Base-by-base conservation (phyloP, 1,139 yeast species). In the Pichia kudriavzevii region DNA sequence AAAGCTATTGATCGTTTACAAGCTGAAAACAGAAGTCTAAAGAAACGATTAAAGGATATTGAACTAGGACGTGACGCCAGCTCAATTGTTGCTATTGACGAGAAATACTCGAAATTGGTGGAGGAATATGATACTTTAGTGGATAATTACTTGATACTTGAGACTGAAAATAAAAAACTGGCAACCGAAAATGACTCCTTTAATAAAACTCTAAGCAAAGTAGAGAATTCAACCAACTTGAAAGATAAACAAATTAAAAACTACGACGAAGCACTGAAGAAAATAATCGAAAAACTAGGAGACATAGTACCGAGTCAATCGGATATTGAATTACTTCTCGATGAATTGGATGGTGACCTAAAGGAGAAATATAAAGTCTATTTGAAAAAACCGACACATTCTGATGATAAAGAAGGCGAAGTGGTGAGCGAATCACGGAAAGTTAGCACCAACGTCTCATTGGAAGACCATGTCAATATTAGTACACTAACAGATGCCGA, bases 401-500 rank as follows among this genome's bases (percentile, higher is more conserved):
- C n/a, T n/a, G n/a, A n/a, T n/a, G n/a, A n/a, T n/a, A n/a, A n/a
- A n/a, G n/a, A n/a, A n/a, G n/a, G n/a, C n/a, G n/a, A n/a, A n/a
- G n/a, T n/a, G n/a, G n/a, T n/a, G n/a, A n/a, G n/a, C n/a, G n/a
- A n/a, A n/a, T n/a, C n/a, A n/a, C n/a, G n/a, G n/a, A n/a, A n/a
- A n/a, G n/a, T n/a, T n/a, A n/a, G n/a, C n/a, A n/a, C n/a, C n/a
- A n/a, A n/a, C n/a, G n/a, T n/a, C n/a, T n/a, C n/a, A n/a, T n/a
- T n/a, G n/a, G n/a, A n/a, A n/a, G n/a, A n/a, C n/a, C n/a, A n/a
- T n/a, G n/a, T n/a, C n/a, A n/a, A n/a, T n/a, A n/a, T 33, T 9
- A 49, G 50, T 2, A 36, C 39, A 26, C 36, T 50, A 11, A 40
- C 50, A 1, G 48, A 50, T 31, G 49, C 47, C 21, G 49, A 53